phyloP scores from a whole-genome alignment of 305 asterid genomes.

The Rubia tinctorum region DNA sequence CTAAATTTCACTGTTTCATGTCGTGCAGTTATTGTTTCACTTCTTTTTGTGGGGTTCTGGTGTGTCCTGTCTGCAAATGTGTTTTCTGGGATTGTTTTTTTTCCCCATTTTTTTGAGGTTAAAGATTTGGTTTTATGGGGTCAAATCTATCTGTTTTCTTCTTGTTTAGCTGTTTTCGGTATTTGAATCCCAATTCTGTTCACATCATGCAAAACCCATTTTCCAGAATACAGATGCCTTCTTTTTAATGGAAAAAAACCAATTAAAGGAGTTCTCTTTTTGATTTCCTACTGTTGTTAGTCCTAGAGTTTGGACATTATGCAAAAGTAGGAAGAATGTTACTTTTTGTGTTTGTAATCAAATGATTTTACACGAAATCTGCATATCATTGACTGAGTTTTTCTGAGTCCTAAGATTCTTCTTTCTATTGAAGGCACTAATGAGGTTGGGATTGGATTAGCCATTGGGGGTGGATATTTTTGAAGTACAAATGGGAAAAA shows the following conservation, averaged over 20 bases:
- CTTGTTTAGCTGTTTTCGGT: constrained; percentile 26
- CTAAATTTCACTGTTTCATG: neutral
- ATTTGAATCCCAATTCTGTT: constrained; percentile 37
- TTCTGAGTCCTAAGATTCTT: constrained; percentile 30
- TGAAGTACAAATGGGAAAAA: constrained; percentile 28
- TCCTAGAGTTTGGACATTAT: neutral
- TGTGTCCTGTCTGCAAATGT: constrained; percentile 3
- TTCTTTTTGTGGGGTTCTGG: constrained; percentile 7
- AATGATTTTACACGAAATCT: neutral
- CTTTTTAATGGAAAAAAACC: neutral
- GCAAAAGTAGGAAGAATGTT: neutral
- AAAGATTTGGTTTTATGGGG: neutral
- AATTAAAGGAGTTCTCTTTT: neutral
- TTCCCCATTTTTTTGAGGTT: constrained; percentile 8
- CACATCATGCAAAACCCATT: constrained; percentile 26
- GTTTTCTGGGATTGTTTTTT: neutral
- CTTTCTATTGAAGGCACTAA: constrained; percentile 46
- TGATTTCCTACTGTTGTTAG: constrained; percentile 2
- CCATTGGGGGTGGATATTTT: constrained; percentile 37
- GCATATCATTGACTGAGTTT: constrained; percentile 33
- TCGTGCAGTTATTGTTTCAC: constrained; percentile 12
- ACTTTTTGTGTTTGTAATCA: neutral
- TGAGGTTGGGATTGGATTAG: constrained; percentile 22
- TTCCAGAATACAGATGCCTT: neutral
- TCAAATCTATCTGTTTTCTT: neutral